phyloP scores from a whole-genome alignment of 2,329 filamentous ascomycete genomes.

The Nigrospora osmanthi region DNA sequence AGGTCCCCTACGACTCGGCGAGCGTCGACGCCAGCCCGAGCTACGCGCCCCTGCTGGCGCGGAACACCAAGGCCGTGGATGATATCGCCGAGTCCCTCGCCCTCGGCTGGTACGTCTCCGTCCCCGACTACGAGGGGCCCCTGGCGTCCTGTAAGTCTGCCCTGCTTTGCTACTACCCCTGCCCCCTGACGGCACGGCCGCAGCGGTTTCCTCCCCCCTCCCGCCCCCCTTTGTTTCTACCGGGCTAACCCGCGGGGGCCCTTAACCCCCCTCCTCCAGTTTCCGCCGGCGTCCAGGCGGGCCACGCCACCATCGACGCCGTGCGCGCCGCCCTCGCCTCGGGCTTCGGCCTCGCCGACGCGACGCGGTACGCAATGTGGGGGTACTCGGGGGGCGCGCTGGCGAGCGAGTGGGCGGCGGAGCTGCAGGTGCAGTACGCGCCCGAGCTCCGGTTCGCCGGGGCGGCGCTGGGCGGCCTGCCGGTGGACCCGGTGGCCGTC shows the following conservation, averaged over 20 bases:
- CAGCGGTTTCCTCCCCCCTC: too few relatives aligned
- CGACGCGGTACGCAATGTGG: constrained; percentile 30
- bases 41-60: constrained; percentile 14
- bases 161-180: too few relatives aligned
- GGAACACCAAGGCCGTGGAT: constrained; percentile 3
- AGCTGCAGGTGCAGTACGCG: constrained; percentile 43
- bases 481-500: constrained; percentile 29
- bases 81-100: constrained; percentile 25
- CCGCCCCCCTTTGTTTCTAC: too few relatives aligned
- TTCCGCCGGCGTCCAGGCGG: background rate
- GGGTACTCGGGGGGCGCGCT: constrained; percentile 49
- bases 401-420: constrained; percentile 42
- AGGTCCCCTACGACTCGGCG: constrained; percentile 26
- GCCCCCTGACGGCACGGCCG: too few relatives aligned
- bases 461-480: constrained; percentile 39
- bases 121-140: constrained; percentile 37
- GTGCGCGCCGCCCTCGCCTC: constrained; percentile 2
- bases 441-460: constrained; percentile 42
- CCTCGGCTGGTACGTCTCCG: constrained; percentile 36
- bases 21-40: constrained; percentile 26
- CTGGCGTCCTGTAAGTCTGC: constrained; percentile 24
- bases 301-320: constrained; percentile 5
- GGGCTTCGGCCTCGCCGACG: constrained; percentile 1
- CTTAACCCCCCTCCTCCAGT: background rate
- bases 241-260: too few relatives aligned